Evolutionary conservation across 1,139 yeast genomes (phyloP), one percentile per base, ranked within the genome.

Genomic region (Nadsonia commutata): DNA sequence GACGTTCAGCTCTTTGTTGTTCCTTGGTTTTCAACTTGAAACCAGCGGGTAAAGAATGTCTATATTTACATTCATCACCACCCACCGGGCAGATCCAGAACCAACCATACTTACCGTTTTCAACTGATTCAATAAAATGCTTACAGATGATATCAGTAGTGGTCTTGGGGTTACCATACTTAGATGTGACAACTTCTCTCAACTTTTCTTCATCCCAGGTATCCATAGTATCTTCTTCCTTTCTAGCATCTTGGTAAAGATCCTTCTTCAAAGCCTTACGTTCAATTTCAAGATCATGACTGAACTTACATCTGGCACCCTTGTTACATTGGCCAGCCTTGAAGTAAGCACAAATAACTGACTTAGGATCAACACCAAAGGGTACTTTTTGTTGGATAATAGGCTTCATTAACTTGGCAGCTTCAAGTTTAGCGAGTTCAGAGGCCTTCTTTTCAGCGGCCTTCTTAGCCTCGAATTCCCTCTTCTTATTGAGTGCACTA

Each of bases 41-140:
- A 1, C 98, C 99, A 40, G 93, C 86, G 38, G 99, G 99, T 55
- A 93, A 71, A n/a, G 97, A 81, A 64, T 93, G 99, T 63, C 75
- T 78, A 68, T 93, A 93, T 69, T 81, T 90, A 74, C 99, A 93
- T 46, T 76, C 80, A 52, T 80, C 78, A 50, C 95, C 96, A 37
- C 90, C 90, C 55, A 84, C 84, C 33, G 98, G 99, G 68, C 99
- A 90, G 27, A 75, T 74, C 99, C 98, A 90, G 65, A 90, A 88
- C 98, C 98, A 90, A 55, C 99, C 98, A 60, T 93, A 90, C 61
- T 90, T 88, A 46, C 94, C 93, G 58, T 86, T 86, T 59, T 93
- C 98, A 48, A 93, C 97, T 0, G 98, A 98, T 48, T 86, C 95
- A 54, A 90, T 83, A 66, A 93, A 93, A 63, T 64, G 78, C 63